Evolutionary conservation across 1,139 yeast genomes (phyloP).

Genomic region (Kodamaea derodonti): DNA sequence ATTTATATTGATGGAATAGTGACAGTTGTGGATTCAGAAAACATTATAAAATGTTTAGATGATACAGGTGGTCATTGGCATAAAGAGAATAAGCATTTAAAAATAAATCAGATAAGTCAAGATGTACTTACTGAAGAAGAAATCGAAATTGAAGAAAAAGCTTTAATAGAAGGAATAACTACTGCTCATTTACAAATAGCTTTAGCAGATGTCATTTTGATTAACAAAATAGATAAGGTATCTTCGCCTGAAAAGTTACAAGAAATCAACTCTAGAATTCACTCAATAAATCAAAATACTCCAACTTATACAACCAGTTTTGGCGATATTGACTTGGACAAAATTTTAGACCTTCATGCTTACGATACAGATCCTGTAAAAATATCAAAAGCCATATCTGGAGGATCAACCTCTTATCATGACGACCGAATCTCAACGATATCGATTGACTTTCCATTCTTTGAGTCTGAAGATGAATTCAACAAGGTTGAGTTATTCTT

Average conservation of each 20-base stretch:
- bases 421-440: conserved; percentile 62
- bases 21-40: conserved; percentile 81
- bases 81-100: conserved; percentile 31
- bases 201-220: conserved; percentile 73
- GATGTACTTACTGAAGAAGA: conserved; percentile 29
- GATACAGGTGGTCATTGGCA: conserved; percentile 73
- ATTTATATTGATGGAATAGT: conserved; percentile 91
- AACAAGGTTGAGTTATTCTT: conserved; percentile 53
- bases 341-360: conserved; percentile 75
- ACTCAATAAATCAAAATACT: conserved; percentile 62
- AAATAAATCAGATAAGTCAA: conserved; percentile 17
- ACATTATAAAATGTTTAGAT: conserved; percentile 62
- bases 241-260: conserved; percentile 14
- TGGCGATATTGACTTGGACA: conserved; percentile 61
- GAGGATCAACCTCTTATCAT: conserved; percentile 25
- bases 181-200: conserved; percentile 91
- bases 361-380: conserved; percentile 51
- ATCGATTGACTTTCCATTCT: conserved; percentile 49
- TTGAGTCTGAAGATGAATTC: conserved; percentile 30
- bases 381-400: conserved; percentile 19
- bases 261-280: conserved; percentile 35
- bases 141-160: conserved; percentile 27
- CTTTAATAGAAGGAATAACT: conserved; percentile 51
- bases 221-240: conserved; percentile 70
- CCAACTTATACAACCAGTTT: conserved; percentile 64